Evolutionary conservation across 2,329 filamentous ascomycete genomes (phyloP), one percentile per base, ranked within the genome.

Genomic region (Pseudogymnoascus sp.): DNA sequence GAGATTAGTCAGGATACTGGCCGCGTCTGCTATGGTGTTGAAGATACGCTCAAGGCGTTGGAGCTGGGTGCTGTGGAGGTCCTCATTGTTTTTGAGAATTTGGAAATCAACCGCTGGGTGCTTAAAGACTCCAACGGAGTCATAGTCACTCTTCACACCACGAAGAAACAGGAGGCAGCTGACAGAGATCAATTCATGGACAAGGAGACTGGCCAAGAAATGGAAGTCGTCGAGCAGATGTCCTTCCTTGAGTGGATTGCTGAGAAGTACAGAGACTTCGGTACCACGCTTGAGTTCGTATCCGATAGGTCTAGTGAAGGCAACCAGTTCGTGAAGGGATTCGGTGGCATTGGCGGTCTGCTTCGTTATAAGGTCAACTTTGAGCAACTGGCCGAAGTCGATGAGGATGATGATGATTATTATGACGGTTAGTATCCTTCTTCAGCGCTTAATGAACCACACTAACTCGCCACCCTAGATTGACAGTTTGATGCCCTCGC

Each of bases 321-420:
- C 75, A 99, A 99, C 80, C 94, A 99, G 81, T 99, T 99, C 78
- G 94, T 99, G 73, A 97, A 97, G 82, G 94, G 94, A 67, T 99
- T 99, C 74, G 94, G 94, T 87, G 94, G 94, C 74, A 96, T 99
- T 71, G 94, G 94, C 69, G 93, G 93, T 68, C 88, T 99, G 73
- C 86, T 99, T 74, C 92, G 94, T 71, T 99, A 99, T 87, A 97
- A 97, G 83, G 91, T 99, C 83, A 99, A 99, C 83, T 99, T 99
- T 80, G 95, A 99, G 80, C 95, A 99, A 78, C 84, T 99, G 77
- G 89, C 89, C 77, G 94, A 97, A 76, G 83, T 89, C 73, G 86
- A 89, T 73, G 92, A 96, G 76, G 90, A 94, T 75, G 89, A 92
- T 78, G 93, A 97, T 76, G 93, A 93, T 78, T 97, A 96, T 81